Evolutionary conservation across 306 rosid species (phyloP), one percentile per base, ranked within the genome.

Genomic region (Arachis stenosperma): DNA sequence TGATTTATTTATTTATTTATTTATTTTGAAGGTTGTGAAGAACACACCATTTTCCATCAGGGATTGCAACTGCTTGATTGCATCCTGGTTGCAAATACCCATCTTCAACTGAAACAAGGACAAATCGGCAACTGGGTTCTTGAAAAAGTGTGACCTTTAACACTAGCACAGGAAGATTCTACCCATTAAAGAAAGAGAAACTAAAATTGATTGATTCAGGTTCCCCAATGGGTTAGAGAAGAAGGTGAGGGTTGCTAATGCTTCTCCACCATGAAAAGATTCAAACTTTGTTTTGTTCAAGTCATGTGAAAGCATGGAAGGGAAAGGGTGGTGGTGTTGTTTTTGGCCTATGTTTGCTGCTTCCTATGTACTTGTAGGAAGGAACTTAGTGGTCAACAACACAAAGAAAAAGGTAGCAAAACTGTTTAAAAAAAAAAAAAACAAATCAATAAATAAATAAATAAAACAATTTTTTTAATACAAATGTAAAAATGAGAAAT

Each of bases 61-160:
- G 81, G 86, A 53, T 74, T 81, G 79, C 67, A 93, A 54, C 78
- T 91, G 92, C 86, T 81, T 88, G 70, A 93, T 60, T 61, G 98
- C 96, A 63, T 93, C 97, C 64, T 78, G 86, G 82, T 89, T 81
- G 37, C 74, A 83, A 63, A 84, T 52, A 74, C 88, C 96, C 98
- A 93, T 93, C 71, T 80, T 57, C 50, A 39, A 61, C 67, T 29
- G 74, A 13, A 69, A 78, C 15, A 13, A 37, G 42, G n/a, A 42
- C 77, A 78, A 66, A 65, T 71, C 27, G 36, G 36, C 14, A 77
- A 71, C 37, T 80, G 78, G 78, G 83, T 78, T 68, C 74, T 37
- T 33, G 37, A 33, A 30, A 56, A 71, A 14, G 5, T 22, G 14
- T 41, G 75, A 83, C 62, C 83, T 79, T 39, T 75, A 14, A 33